Evolutionary conservation across 2,329 filamentous ascomycete genomes (phyloP), one percentile per base, ranked within the genome.

Genomic region (Plectosphaerella sp.): DNA sequence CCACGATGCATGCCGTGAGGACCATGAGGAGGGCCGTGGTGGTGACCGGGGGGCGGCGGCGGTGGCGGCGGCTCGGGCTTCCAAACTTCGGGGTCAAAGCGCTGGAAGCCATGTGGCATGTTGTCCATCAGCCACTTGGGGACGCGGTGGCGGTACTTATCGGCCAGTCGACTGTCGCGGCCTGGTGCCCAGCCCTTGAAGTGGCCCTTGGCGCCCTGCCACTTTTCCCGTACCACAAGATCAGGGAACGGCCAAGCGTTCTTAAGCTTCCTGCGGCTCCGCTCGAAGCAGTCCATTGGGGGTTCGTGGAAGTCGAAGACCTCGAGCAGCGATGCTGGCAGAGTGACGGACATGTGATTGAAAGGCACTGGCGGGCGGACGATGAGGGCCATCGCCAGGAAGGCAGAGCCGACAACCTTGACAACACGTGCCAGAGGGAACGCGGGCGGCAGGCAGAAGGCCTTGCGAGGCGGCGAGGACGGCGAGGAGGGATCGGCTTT

Each of bases 171-270:
- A 45, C 62, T 67, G 45, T 59, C 51, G 3, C 36, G 14, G 4
- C 60, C 57, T 5, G 66, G 66, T 0, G 64, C 64, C 67, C 67
- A 69, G 8, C 67, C 67, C 53, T 62, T 69, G 52, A 64, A 68
- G 16, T 65, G 51, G 1, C 63, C 65, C 1, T 54, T 47, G 3
- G 64, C 55, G 5, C 58, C 25, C 22, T 63, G 61, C 64, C 66
- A 69, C 7, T 35, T 51, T 5, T 45, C 33, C 14, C 57, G 58
- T n/a, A 56, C 49, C 18, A 68, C 47, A 2, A 69, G 57, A 2
- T 62, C 55, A 1, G 65, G 66, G n/a, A 69, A 55, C 0, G 66
- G 66, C 58, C 65, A 68, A 4, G 55, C 50, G 36, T 62, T 67
- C 5, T 57, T 51, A 20, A 43, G 18, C n/a, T 16, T 18, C n/a